phyloP scores from a whole-genome alignment of 1,139 yeast species.

The Debaryomyces singareniensis region DNA sequence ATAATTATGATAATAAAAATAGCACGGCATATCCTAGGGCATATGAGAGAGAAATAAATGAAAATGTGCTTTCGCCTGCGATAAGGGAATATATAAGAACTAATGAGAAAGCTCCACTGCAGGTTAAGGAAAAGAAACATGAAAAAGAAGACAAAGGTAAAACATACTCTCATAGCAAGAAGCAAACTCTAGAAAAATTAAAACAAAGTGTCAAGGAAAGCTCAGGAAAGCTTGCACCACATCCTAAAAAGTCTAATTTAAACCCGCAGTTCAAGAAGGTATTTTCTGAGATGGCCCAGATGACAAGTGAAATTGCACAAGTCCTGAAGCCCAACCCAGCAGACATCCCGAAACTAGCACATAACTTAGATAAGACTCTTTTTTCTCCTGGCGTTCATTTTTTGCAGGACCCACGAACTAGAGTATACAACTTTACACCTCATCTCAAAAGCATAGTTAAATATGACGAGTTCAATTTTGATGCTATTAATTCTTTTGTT shows the following conservation, averaged over 20 bases:
- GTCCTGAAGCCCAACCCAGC: constrained; percentile 17
- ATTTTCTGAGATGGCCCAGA: constrained; percentile 3
- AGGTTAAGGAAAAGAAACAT: not conserved
- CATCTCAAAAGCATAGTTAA: constrained; percentile 55
- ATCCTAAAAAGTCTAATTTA: not conserved
- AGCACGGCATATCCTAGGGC: constrained; percentile 3
- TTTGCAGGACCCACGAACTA: constrained; percentile 69
- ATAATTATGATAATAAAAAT: constrained; percentile 4
- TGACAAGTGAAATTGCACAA: constrained; percentile 13
- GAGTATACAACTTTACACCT: constrained; percentile 65
- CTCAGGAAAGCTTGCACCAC: no score
- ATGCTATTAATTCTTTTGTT: constrained; percentile 49
- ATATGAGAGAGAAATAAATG: constrained; percentile 7
- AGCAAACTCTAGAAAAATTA: not conserved
- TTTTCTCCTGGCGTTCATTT: constrained; percentile 83
- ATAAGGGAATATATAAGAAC: constrained; percentile 6
- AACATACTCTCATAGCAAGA: not conserved
- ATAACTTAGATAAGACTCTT: constrained; percentile 60
- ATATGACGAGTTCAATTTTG: constrained; percentile 64
- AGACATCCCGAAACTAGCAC: constrained; percentile 43
- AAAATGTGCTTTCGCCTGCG: constrained; percentile 7
- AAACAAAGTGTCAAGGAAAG: not conserved
- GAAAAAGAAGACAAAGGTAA: not conserved
- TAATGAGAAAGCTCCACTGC: constrained; percentile 2
- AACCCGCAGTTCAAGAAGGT: not conserved